These are phyloP conservation scores for Phalaenopsis aphrodite DNA, from an alignment of 106 monocot genomes.

Conservation along the genomic window DNA sequence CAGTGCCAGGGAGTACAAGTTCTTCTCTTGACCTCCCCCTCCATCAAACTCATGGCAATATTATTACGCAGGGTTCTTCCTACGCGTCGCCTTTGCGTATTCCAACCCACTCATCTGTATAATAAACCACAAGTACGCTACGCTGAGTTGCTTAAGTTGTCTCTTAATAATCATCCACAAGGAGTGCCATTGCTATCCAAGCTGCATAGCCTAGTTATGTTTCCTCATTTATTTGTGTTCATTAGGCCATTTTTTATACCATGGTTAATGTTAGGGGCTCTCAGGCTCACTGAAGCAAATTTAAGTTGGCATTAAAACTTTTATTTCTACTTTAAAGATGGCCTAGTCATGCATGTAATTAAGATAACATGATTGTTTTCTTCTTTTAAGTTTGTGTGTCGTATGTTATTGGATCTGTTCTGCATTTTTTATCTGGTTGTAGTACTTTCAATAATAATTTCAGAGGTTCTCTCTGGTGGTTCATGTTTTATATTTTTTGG, in stretches of 20 bases:
- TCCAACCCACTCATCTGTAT: neutral
- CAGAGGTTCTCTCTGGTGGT: no score
- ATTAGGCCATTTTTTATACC: neutral
- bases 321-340: no score
- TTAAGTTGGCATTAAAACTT: no score
- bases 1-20: conserved; percentile 25
- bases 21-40: conserved; percentile 17
- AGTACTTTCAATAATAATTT: no score
- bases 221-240: neutral
- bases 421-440: no score
- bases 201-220: neutral
- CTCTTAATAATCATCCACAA: neutral
- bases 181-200: neutral
- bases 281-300: no score
- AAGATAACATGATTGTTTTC: no score
- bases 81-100: neutral
- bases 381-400: no score
- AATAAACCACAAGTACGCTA: no score
- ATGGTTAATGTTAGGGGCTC: neutral
- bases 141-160: neutral
- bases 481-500: no score
- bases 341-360: no score
- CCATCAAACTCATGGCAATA: neutral
- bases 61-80: neutral
- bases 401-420: no score